Conservation (phyloP, 495 filamentous ascomycete species). For the Gamarada debralockiae region DNA sequence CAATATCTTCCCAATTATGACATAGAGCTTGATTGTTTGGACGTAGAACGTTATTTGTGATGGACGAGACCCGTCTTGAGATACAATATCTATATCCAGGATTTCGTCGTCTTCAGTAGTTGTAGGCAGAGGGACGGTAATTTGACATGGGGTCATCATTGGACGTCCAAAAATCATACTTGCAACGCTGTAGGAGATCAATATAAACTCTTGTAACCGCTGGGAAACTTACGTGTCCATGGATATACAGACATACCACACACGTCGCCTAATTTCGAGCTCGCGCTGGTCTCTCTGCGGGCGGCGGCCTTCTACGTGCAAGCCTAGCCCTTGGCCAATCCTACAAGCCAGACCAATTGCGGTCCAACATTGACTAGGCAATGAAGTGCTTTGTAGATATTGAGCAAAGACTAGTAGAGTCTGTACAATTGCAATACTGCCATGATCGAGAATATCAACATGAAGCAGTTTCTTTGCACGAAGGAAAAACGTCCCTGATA, state of each 20-base stretch:
- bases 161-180: slow-evolving; percentile 48
- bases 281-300: slow-evolving; percentile 30
- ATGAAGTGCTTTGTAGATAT: slow-evolving; percentile 42
- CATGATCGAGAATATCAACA: slow-evolving; percentile 40
- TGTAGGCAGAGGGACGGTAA: slow-evolving; percentile 29
- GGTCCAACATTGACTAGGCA: slow-evolving; percentile 45
- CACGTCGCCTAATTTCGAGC: slow-evolving; percentile 38
- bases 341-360: slow-evolving; percentile 43
- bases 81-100: neutral
- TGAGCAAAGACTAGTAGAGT: slow-evolving; percentile 39
- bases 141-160: slow-evolving; percentile 38
- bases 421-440: slow-evolving; percentile 42
- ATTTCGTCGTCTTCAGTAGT: slow-evolving; percentile 8
- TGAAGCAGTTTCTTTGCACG: slow-evolving; percentile 39
- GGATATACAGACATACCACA: slow-evolving; percentile 46
- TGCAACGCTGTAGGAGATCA: slow-evolving; percentile 30
- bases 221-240: slow-evolving; percentile 39
- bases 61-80: neutral
- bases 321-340: slow-evolving; percentile 41
- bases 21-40: slow-evolving; percentile 37
- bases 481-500: slow-evolving; percentile 40
- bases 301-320: slow-evolving; percentile 35
- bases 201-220: neutral
- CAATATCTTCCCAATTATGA: slow-evolving; percentile 40
- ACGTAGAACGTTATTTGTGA: slow-evolving; percentile 35